Evolutionary conservation across 176 grass and related monocot species (phyloP), one percentile per base, ranked within the genome.

Genomic region (Puya raimondii): DNA sequence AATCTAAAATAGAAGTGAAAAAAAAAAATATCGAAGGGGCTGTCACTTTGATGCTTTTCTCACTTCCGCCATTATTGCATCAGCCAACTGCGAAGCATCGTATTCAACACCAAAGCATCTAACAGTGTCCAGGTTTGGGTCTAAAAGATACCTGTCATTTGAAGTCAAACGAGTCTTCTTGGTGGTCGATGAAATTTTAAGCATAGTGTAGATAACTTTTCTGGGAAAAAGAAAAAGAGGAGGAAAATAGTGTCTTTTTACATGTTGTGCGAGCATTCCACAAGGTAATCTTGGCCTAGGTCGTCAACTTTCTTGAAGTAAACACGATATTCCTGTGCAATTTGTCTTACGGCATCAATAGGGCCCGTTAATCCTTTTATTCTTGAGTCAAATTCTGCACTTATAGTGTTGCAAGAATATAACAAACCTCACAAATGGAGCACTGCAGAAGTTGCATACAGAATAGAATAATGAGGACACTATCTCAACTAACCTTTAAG

Each of bases 271-370:
- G 86, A 99, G 75, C 74, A 83, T 81, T 99, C 86, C 23, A 99
- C 84, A 85, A 99, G 85, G 77, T 93, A 93, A 72, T 93, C 89
- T 86, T 86, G 89, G 53, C 84, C 89, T 63, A 86, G 63, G 84
- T 90, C 89, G 71, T 92, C 84, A 79, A 88, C 79, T 70, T 72
- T 99, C 74, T 85, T 90, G 47, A 99, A 99, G 87, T 83, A 99
- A 78, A 90, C 85, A 50, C 89, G 86, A 70, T 93, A 99, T 72
- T 99, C 89, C 76, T 99, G 94, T 58, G 94, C 86, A 12, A 87
- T 80, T 79, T 97, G 84, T 88, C 94, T 92, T 81, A 97, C 78
- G 79, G 86, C 70, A 67, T 58, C 68, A 59, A 86, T 54, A 25
- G 89, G 66, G 47, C 89, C 89, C 12, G 94, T 90, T 48, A 99